A percentile compares a stretch with the other conserved stretches of the same genome.
Evolutionary conservation across 164 flowering plant genomes (phyloP).

Genomic region (Cinnamomum chago): DNA sequence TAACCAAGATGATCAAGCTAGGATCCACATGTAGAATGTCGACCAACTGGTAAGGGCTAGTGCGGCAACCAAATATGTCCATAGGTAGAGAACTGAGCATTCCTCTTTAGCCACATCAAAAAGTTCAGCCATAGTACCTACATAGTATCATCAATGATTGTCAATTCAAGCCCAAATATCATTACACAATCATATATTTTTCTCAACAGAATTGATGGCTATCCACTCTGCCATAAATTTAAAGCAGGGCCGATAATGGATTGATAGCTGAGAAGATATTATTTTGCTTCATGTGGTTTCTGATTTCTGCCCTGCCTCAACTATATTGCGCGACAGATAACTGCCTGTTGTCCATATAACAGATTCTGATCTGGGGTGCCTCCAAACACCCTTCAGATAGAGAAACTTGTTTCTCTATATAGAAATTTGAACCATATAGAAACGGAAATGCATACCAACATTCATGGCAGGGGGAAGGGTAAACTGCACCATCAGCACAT

Average conservation of each 20-base stretch:
- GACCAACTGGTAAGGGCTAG: constrained; percentile 79
- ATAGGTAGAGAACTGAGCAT: constrained; percentile 76
- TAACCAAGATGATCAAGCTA: constrained; percentile 17
- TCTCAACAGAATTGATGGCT: neutral
- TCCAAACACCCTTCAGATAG: neutral
- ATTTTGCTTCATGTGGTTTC: neutral
- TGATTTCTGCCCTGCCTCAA: no score
- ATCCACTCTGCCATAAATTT: neutral
- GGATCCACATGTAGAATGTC: constrained; percentile 63
- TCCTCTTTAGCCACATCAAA: constrained; percentile 84
- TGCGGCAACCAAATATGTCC: constrained; percentile 83
- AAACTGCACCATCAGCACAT: constrained; percentile 71
- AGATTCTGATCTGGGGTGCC: neutral
- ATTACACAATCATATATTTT: neutral
- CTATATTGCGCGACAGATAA: no score
- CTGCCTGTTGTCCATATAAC: no score
- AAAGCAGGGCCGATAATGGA: neutral
- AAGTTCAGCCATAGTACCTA: constrained; percentile 85
- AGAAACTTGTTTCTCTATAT: neutral
- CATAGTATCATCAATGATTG: constrained; percentile 2
- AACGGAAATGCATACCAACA: constrained; percentile 42
- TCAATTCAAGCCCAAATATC: neutral
- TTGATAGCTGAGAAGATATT: no score
- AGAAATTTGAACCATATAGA: neutral
- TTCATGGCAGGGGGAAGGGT: constrained; percentile 90